Evolutionary conservation across 2,329 filamentous ascomycete genomes (phyloP).

Genomic region (Verticillium tricorpus): DNA sequence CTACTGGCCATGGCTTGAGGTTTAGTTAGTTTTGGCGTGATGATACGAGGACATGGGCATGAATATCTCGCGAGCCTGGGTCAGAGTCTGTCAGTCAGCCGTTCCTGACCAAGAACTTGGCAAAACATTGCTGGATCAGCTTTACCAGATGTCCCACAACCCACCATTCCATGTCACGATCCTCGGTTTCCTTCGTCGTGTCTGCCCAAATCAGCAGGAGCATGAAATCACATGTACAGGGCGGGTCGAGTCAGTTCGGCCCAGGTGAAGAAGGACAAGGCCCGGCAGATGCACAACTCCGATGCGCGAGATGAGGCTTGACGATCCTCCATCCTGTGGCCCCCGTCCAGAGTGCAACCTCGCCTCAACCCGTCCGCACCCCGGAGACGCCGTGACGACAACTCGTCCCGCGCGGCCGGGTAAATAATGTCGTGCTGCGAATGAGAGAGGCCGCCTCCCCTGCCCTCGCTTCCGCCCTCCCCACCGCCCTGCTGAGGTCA

Average conservation of each 20-base stretch:
- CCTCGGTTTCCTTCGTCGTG: too few species aligned
- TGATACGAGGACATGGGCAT: too few species aligned
- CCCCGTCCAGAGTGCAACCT: neutral
- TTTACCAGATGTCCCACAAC: too few species aligned
- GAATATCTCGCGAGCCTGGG: too few species aligned
- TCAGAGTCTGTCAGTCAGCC: too few species aligned
- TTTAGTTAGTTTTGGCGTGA: too few species aligned
- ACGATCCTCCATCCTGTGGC: neutral
- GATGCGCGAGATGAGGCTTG: neutral
- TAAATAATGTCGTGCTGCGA: neutral
- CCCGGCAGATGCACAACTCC: neutral
- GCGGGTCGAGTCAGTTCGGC: neutral
- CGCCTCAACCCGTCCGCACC: neutral
- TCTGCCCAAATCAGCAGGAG: neutral
- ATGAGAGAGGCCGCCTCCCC: neutral
- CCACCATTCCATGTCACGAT: too few species aligned
- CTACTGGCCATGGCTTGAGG: too few species aligned
- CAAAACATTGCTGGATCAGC: too few species aligned
- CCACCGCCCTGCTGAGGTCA: neutral
- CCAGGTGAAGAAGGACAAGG: neutral
- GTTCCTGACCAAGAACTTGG: too few species aligned
- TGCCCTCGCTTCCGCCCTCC: too few species aligned
- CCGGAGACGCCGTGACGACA: neutral
- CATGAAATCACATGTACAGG: neutral
- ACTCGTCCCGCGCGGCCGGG: neutral